A percentile compares a stretch with the other conserved stretches of the same genome.
These are phyloP conservation scores for Westerdykella ornata DNA, from an alignment of 2,329 filamentous ascomycete species.

Conservation along the genomic window DNA sequence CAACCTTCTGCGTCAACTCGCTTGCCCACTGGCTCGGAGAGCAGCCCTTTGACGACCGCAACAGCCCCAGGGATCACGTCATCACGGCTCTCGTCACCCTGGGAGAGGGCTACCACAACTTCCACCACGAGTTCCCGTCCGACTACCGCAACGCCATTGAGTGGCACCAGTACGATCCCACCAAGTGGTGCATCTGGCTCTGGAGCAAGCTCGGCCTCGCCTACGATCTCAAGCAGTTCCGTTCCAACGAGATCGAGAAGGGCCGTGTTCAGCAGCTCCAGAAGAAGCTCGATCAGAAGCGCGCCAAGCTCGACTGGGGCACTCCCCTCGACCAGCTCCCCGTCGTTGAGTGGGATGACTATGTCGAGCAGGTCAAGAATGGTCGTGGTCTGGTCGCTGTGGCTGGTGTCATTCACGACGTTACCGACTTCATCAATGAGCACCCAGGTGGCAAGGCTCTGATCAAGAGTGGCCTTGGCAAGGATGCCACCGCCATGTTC, in stretches of 20 bases:
- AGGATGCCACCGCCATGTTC: slow-evolving; percentile 42
- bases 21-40: slow-evolving; percentile 49
- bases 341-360: slow-evolving; percentile 42
- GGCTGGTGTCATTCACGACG: slow-evolving; percentile 40
- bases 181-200: slow-evolving; percentile 42
- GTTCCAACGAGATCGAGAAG: slow-evolving; percentile 42
- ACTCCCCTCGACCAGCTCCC: slow-evolving; percentile 40
- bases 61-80: slow-evolving; percentile 40
- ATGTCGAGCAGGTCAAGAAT: slow-evolving; percentile 39
- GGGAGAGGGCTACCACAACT: slow-evolving; percentile 43
- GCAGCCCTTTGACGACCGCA: slow-evolving; percentile 42
- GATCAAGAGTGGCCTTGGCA: slow-evolving; percentile 39
- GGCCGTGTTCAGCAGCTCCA: slow-evolving; percentile 40
- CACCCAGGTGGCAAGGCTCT: slow-evolving; percentile 41
- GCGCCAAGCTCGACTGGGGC: slow-evolving; percentile 40
- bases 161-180: slow-evolving; percentile 41
- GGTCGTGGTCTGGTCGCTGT: slow-evolving; percentile 39
- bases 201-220: slow-evolving; percentile 41
- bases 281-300: slow-evolving; percentile 43
- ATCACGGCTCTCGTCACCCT: slow-evolving; percentile 40
- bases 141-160: slow-evolving; percentile 42
- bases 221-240: slow-evolving; percentile 42
- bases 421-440: slow-evolving; percentile 40
- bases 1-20: slow-evolving; percentile 51
- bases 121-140: slow-evolving; percentile 42